Evolutionary conservation across 495 filamentous ascomycete genomes (phyloP), one percentile per base, ranked within the genome.

Genomic region (Cetradonia linearis): DNA sequence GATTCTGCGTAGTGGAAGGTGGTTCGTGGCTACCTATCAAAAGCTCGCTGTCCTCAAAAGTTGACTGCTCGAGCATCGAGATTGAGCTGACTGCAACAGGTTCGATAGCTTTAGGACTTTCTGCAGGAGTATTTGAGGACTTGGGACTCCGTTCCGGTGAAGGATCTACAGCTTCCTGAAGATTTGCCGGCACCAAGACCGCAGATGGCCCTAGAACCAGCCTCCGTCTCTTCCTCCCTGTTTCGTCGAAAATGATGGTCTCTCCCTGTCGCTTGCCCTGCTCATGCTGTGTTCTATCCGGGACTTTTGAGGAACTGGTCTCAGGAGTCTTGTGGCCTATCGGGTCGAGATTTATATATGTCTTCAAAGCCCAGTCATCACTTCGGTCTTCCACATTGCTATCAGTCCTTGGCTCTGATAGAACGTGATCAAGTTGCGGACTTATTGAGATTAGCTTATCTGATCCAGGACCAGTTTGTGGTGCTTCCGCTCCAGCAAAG

Each of bases 221-320:
- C 36, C 59, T 68, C 23, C 71, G 68, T 42, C 74, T 71, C 64
- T 77, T 80, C 28, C 63, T 68, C 10, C 76, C 74, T 2, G 66
- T 65, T 23, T 56, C 56, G 48, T 77, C 76, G 55, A 74, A 36
- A 31, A 75, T 42, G 27, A 60, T 47, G 27, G 67, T 69, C 65
- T 71, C 74, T 18, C 20, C 20, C 23, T 55, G 59, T 36, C 42
- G 50, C 18, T 55, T 34, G 50, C 10, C 31, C 28, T 3, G 50
- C 30, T 54, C 50, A 49, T n/a, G 11, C 6, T 37, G 18, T 18
- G 23, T 38, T 8, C 9, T 1, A 38, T 14, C 1, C 16, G 11
- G 30, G 13, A 18, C 8, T 34, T 6, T 28, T n/a, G n/a, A 3
- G 27, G 30, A n/a, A 16, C 4, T 34, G 49, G 9, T 30, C 3